phyloP scores from a whole-genome alignment of 257 asterid genomes.

The Solanum dulcamara region DNA sequence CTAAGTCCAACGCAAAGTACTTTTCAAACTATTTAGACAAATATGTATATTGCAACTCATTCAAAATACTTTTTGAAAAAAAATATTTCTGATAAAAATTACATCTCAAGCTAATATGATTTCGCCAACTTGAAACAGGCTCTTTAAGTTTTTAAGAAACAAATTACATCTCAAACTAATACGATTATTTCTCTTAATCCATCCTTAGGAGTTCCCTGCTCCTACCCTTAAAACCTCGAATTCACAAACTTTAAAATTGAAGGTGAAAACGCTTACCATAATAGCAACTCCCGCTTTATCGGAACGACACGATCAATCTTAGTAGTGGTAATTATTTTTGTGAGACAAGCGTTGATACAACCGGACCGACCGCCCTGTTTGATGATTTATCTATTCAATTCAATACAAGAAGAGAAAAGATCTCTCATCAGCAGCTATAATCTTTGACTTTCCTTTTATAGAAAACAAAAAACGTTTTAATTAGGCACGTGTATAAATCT shows the following conservation, averaged over 20 bases:
- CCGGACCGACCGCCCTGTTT: background rate
- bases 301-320: background rate
- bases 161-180: background rate
- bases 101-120: background rate
- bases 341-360: background rate
- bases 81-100: background rate
- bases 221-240: too few relatives aligned
- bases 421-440: background rate
- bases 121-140: background rate
- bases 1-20: background rate
- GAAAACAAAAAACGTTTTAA: background rate
- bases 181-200: too few relatives aligned
- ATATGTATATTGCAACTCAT: background rate
- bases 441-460: background rate
- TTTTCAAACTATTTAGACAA: background rate
- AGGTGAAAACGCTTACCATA: too few relatives aligned
- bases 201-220: too few relatives aligned
- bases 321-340: background rate
- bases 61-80: background rate
- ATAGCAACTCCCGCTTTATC: background rate
- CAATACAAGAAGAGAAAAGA: background rate
- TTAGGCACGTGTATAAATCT: background rate
- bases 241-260: too few relatives aligned
- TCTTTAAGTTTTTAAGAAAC: background rate
- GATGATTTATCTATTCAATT: background rate